Evolutionary conservation across 2,329 filamentous ascomycete genomes (phyloP), one percentile per base, ranked within the genome.

Genomic region (Alternaria burnsii): DNA sequence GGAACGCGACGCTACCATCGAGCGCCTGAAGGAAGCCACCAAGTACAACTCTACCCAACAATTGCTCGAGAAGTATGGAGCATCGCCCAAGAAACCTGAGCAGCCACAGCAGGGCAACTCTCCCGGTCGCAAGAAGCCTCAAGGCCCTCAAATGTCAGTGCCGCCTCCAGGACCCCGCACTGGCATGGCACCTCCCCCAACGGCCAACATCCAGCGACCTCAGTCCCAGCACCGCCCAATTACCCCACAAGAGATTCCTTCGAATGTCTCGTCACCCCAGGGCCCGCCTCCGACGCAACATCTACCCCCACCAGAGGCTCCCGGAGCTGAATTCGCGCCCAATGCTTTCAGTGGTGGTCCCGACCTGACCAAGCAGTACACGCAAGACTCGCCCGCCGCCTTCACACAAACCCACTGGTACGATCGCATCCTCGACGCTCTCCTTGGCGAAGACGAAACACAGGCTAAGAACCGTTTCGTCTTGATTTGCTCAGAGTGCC

Each of bases 11-110:
- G 88, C 88, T 70, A 97, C 94, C 2, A 98, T 99, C 67, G 91
- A 97, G 76, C 94, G 94, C 80, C 87, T 99, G 65, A 99, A 99
- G 80, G 89, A 91, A 59, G 94, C 94, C 26, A 99, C 95, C 34
- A 97, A 92, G 78, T 99, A 97, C 81, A 92, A 98, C 79, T 95
- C 94, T 32, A 99, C 95, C 1, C 88, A 96, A 73, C 89, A 97
- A 76, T 81, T 99, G 61, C 86, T 99, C 11, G 92, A 98, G 73
- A 99, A 98, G 73, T 99, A 99, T 77, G 94, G 93, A 10, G 82
- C 84, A 20, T 87, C 89, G 48, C 66, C 79, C 63, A 80, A 71
- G 62, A 71, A 65, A 51, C 76, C 63, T 81, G 84, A 71, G 81
- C 82, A 72, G 67, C 36, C 50, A 10, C 57, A 59, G 6, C 41